A percentile compares a stretch with the other conserved stretches of the same genome.
Conservation (phyloP, 768 basidiomycete genomes). For the Vararia minispora region DNA sequence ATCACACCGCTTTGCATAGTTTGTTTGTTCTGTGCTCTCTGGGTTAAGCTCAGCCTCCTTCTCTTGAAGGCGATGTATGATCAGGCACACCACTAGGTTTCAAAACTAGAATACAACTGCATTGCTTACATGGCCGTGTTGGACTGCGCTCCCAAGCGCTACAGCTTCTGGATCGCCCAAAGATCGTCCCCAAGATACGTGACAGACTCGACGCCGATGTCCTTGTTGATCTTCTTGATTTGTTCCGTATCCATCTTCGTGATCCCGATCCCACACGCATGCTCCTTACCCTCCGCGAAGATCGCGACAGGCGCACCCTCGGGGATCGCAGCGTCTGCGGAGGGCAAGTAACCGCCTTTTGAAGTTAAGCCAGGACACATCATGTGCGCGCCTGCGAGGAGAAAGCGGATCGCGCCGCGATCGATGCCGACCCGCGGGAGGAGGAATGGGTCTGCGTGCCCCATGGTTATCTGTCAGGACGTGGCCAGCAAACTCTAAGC, state of each 20-base stretch:
- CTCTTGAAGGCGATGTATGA: too few species aligned
- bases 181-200: constrained; percentile 83
- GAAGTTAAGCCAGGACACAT: constrained; percentile 98
- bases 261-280: constrained; percentile 79
- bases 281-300: constrained; percentile 91
- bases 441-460: constrained; percentile 72
- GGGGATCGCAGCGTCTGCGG: constrained; percentile 52
- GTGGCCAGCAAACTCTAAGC: too few species aligned
- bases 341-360: constrained; percentile 78
- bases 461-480: too few species aligned
- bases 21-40: too few species aligned
- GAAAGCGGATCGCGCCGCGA: constrained; percentile 95
- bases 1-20: too few species aligned
- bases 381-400: constrained; percentile 89
- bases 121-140: too few species aligned
- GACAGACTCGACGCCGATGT: constrained; percentile 79
- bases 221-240: constrained; percentile 84
- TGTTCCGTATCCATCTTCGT: constrained; percentile 80
- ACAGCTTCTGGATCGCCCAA: constrained; percentile 62
- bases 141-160: too few species aligned
- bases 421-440: constrained; percentile 85
- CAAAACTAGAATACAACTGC: too few species aligned
- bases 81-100: too few species aligned
- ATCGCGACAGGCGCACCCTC: constrained; percentile 79
- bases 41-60: too few species aligned